A percentile compares a stretch with the other conserved stretches of the same genome.
These are phyloP conservation scores for Trichosporon sp. DNA, from an alignment of 1,284 basidiomycete species.

Conservation along the genomic window DNA sequence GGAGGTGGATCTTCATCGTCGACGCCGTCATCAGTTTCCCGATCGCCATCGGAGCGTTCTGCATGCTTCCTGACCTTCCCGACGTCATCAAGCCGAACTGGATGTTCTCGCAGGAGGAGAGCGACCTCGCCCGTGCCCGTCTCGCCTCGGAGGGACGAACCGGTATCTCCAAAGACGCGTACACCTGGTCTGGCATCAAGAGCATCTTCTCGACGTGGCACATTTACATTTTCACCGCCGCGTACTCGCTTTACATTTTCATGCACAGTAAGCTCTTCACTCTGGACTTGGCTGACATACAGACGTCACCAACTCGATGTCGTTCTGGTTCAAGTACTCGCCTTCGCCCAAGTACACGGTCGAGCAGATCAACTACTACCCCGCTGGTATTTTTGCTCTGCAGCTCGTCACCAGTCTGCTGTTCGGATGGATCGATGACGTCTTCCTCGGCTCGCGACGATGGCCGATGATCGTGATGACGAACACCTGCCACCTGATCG, in stretches of 20 bases:
- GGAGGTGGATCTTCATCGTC: slow-evolving; percentile 41
- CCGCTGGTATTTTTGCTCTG: slow-evolving; percentile 40
- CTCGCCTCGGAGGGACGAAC: slow-evolving; percentile 29
- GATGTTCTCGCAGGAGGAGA: slow-evolving; percentile 26
- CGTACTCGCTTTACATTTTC: slow-evolving; percentile 32
- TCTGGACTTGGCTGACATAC: slow-evolving; percentile 38
- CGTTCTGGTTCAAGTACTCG: slow-evolving; percentile 39
- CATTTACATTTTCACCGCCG: slow-evolving; percentile 42
- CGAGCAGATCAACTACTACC: slow-evolving; percentile 44
- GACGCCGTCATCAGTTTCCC: slow-evolving; percentile 49
- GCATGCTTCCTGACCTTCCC: slow-evolving; percentile 48
- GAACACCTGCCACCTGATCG: neutral
- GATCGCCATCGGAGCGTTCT: slow-evolving; percentile 46
- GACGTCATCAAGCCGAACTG: slow-evolving; percentile 1
- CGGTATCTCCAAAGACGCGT: slow-evolving; percentile 32
- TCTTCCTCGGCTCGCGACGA: neutral
- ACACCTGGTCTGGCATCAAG: slow-evolving; percentile 33
- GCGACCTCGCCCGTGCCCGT: slow-evolving; percentile 36
- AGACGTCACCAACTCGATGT: slow-evolving; percentile 42
- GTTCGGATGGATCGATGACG: neutral
- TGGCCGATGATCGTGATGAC: neutral
- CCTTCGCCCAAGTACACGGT: slow-evolving; percentile 22
- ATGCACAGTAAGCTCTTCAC: slow-evolving; percentile 29
- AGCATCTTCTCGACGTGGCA: slow-evolving; percentile 35
- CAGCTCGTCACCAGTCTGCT: slow-evolving; percentile 41